Evolutionary conservation across 2,329 filamentous ascomycete species (phyloP).

Genomic region (Claviceps spartinae): DNA sequence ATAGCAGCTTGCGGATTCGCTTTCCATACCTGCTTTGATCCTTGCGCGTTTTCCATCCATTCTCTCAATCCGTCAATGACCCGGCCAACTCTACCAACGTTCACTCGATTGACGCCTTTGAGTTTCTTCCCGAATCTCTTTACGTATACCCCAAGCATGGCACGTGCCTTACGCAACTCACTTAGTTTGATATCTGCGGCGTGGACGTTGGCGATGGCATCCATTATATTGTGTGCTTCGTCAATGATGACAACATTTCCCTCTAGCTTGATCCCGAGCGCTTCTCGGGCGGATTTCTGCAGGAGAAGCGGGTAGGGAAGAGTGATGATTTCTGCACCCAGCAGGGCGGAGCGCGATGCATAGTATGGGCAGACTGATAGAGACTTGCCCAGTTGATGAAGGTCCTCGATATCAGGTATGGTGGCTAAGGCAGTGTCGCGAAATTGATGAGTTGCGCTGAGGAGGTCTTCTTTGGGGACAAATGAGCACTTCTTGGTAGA

Average conservation of each 20-base stretch:
- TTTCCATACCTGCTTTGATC: slow-evolving; percentile 24
- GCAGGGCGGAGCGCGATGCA: slow-evolving; percentile 75
- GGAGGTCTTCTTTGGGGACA: slow-evolving; percentile 64
- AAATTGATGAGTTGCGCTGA: slow-evolving; percentile 62
- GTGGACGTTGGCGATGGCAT: slow-evolving; percentile 78
- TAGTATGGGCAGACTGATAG: slow-evolving; percentile 89
- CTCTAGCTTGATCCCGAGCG: slow-evolving; percentile 73
- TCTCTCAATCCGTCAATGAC: slow-evolving; percentile 65
- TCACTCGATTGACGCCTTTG: slow-evolving; percentile 82
- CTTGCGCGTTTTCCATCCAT: slow-evolving; percentile 47
- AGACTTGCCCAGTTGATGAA: slow-evolving; percentile 62
- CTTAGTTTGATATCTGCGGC: slow-evolving; percentile 61
- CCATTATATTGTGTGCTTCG: slow-evolving; percentile 96
- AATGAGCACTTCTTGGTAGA: slow-evolving; percentile 53
- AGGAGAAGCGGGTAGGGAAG: slow-evolving; percentile 84
- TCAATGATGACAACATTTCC: slow-evolving; percentile 90
- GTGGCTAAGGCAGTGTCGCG: slow-evolving; percentile 73
- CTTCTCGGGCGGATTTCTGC: slow-evolving; percentile 76
- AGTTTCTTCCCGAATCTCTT: slow-evolving; percentile 78
- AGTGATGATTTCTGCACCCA: slow-evolving; percentile 76
- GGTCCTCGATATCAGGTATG: slow-evolving; percentile 86
- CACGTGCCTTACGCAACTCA: slow-evolving; percentile 59
- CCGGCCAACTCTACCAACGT: slow-evolving; percentile 75
- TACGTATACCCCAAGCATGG: slow-evolving; percentile 69
- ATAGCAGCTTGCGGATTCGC: background rate